Evolutionary conservation across 257 asterid genomes (phyloP), one percentile per base, ranked within the genome.

Genomic region (Solanum pennellii): DNA sequence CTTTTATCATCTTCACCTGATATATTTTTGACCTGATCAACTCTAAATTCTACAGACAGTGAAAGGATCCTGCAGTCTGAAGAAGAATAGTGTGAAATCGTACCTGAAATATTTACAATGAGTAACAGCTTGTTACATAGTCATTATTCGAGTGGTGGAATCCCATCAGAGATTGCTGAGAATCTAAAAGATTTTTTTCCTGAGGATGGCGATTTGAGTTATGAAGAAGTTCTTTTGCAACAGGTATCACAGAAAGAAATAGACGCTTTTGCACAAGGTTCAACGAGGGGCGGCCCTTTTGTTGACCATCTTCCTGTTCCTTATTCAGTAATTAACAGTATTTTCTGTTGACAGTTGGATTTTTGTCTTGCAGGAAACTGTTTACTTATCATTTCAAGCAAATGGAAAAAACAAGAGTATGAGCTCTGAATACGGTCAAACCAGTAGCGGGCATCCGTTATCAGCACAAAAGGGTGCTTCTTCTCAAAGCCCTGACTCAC

Each of bases 121-220:
- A 88, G 80, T 62, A 89, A 83, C 87, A 87, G 77, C 56, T 93
- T 93, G 88, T 85, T 85, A 80, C 90, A 92, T 86, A 86, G 44
- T 89, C 92, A 90, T 87, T 88, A 87, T 90, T 66, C 93, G 86
- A 89, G 90, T 87, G 93, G 89, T 42, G 90, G 90, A 91, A 90
- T 93, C 76, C 96, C 94, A n/a, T 93, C 92, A 82, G 96, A 94
- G 91, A 88, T 95, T 73, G 98, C 97, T 59, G 95, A 93, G 84
- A 92, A 93, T 90, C 87, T 94, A 62, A 93, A 91, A 89, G 95
- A 93, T 47, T 88, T 93, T 75, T 93, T 91, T 89, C 98, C 98
- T 8, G 99, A 95, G 90, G 93, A 93, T 62, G 94, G 93, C 27
- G 98, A 94, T 92, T 94, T 94, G 20, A 91, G 94, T 86, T 92